A percentile compares a stretch with the other conserved stretches of the same genome.
These are phyloP conservation scores for Trichoderma sp. DNA, from an alignment of 2,329 filamentous ascomycete species.

Conservation along the genomic window DNA sequence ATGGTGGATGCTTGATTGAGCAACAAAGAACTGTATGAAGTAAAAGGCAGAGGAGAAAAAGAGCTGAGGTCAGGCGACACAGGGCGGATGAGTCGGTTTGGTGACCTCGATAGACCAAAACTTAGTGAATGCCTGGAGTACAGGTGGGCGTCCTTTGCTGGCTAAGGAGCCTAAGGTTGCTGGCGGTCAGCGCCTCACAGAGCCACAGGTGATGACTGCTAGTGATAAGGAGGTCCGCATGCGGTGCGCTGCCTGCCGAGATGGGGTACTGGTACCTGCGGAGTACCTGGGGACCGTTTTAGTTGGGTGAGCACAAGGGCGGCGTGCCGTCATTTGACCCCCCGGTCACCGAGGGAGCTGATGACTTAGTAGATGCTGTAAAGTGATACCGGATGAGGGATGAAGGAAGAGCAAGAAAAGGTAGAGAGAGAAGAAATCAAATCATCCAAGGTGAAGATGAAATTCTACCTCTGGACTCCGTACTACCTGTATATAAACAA, in stretches of 20 bases:
- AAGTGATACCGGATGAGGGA: not conserved
- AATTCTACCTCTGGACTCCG: not conserved
- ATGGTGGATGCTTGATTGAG: not conserved
- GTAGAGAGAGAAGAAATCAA: not conserved
- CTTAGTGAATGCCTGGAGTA: conserved; percentile 19
- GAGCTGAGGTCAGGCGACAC: conserved; percentile 19
- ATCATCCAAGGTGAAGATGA: not conserved
- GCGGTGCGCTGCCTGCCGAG: conserved; percentile 11
- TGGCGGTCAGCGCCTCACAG: conserved; percentile 14
- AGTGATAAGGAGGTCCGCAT: conserved; percentile 15
- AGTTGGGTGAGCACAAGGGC: conserved; percentile 13
- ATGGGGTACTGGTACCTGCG: not conserved
- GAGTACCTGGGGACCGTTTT: not conserved
- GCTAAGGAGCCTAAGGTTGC: conserved; percentile 12
- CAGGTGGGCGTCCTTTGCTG: conserved; percentile 8
- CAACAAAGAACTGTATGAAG: not conserved
- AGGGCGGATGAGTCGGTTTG: conserved; percentile 22
- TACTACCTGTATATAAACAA: not conserved
- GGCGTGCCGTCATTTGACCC: conserved; percentile 9
- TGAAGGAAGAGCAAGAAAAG: not conserved
- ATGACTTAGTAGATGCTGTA: not conserved
- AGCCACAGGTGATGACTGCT: conserved; percentile 5
- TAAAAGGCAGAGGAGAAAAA: not conserved
- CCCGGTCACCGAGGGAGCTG: not conserved
- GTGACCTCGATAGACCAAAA: conserved; percentile 20